Conservation (phyloP, 164 flowering plant genomes). For the Piper longum region DNA sequence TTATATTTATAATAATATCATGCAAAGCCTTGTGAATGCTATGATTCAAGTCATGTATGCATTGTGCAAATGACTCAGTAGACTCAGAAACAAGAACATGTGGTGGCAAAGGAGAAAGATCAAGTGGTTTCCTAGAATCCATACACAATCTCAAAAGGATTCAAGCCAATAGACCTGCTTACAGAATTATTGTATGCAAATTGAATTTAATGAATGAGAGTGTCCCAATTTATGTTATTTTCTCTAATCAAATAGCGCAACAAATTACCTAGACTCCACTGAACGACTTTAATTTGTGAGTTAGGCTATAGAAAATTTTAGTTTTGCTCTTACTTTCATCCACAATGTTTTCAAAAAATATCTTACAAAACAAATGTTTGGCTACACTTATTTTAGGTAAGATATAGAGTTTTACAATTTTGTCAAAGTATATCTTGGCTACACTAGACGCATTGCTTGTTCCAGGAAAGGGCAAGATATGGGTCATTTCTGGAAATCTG, state of each 20-base stretch:
- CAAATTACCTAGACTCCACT: background rate
- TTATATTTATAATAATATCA: too few species aligned
- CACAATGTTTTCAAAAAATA: background rate
- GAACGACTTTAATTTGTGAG: background rate
- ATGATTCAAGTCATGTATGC: background rate
- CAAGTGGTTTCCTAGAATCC: background rate
- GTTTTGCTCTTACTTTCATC: background rate
- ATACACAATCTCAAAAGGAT: background rate
- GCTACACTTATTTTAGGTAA: background rate
- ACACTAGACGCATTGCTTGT: too few species aligned
- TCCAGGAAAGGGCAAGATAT: too few species aligned
- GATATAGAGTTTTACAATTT: background rate
- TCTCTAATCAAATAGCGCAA: background rate
- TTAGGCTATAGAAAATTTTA: too few species aligned
- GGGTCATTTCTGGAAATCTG: too few species aligned
- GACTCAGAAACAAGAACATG: background rate
- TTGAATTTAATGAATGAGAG: background rate
- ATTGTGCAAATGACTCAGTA: background rate
- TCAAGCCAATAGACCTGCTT: conserved; percentile 2
- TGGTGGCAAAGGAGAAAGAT: background rate
- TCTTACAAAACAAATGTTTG: background rate
- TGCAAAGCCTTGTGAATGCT: too few species aligned
- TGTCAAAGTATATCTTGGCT: too few species aligned
- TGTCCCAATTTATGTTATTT: background rate
- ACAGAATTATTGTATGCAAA: background rate